Evolutionary conservation across 495 filamentous ascomycete genomes (phyloP).

Genomic region (Podospora appendiculata): DNA sequence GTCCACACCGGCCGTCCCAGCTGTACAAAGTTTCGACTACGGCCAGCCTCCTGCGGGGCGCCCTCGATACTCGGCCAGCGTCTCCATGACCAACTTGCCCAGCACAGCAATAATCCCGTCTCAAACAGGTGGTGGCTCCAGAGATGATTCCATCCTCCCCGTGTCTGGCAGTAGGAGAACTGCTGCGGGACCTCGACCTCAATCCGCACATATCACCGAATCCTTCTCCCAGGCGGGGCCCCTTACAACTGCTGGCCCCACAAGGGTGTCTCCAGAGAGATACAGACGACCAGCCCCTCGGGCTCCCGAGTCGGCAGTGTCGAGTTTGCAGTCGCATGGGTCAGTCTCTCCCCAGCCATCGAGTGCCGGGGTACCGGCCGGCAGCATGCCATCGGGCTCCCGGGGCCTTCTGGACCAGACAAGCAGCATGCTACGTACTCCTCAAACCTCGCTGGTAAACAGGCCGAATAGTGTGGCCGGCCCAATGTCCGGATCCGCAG

Average conservation of each 20-base stretch:
- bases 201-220: constrained; percentile 20
- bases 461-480: constrained; percentile 42
- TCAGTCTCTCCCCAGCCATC: constrained; percentile 26
- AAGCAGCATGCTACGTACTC: constrained; percentile 14
- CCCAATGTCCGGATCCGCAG: constrained; percentile 23
- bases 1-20: constrained; percentile 54
- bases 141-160: constrained; percentile 26
- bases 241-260: not conserved
- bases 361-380: constrained; percentile 4
- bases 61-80: constrained; percentile 51
- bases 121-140: constrained; percentile 10
- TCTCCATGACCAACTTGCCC: constrained; percentile 42
- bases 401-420: constrained; percentile 21
- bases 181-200: constrained; percentile 22
- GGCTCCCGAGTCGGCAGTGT: constrained; percentile 26
- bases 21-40: constrained; percentile 41
- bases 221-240: not conserved
- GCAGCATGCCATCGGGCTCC: constrained; percentile 9
- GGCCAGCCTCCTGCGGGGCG: constrained; percentile 35
- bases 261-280: constrained; percentile 44
- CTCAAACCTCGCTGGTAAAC: constrained; percentile 18
- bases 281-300: constrained; percentile 44
- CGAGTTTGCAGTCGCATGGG: constrained; percentile 18
- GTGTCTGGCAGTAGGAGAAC: constrained; percentile 16
- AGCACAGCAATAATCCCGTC: constrained; percentile 16